Evolutionary conservation across 495 filamentous ascomycete genomes (phyloP), one percentile per base, ranked within the genome.

Genomic region (Penicillium arizonense): DNA sequence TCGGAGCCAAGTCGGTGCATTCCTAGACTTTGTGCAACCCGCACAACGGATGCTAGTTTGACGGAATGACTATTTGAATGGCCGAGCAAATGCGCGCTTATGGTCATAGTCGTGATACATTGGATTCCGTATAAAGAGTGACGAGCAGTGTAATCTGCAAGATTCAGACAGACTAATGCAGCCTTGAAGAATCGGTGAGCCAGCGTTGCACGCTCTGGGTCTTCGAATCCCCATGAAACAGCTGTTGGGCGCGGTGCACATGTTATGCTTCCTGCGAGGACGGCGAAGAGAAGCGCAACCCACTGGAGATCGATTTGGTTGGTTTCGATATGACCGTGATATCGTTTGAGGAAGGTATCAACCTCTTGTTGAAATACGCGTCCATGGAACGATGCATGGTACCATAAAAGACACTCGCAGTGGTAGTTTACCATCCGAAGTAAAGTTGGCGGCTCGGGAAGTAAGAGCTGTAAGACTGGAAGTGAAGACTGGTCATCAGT

Each of bases 1-100:
- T 63, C 62, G 1, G 50, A 34, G 5, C 50, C 58, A 0, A 66
- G 52, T 46, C 53, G 59, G 42, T 68, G 67, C 6, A 70, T 38
- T 2, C 64, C 65, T 2, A 67, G 55, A 9, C 62, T 61, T 39
- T 67, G 65, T 35, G 64, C 71, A 39, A 69, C 74, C 16, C 62
- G 62, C 18, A 65, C 65, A 8, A 50, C 69, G 3, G 64, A 58
- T 6, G 68, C 69, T 11, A 74, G 53, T 1, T 65, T 57, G 2
- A 72, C 63, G 0, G 65, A 67, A 44, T 68, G 64, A 26, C 61
- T 60, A 49, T 70, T 71, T 4, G 69, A 71, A 38, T 67, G 71
- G 9, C 74, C 73, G 1, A 77, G 56, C 37, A 75, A 61, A 47
- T 77, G 73, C 9, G 70, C 73, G n/a, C 68, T 70, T 10, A 71